phyloP scores from a whole-genome alignment of 768 basidiomycete genomes.

The Boletus patriciae region DNA sequence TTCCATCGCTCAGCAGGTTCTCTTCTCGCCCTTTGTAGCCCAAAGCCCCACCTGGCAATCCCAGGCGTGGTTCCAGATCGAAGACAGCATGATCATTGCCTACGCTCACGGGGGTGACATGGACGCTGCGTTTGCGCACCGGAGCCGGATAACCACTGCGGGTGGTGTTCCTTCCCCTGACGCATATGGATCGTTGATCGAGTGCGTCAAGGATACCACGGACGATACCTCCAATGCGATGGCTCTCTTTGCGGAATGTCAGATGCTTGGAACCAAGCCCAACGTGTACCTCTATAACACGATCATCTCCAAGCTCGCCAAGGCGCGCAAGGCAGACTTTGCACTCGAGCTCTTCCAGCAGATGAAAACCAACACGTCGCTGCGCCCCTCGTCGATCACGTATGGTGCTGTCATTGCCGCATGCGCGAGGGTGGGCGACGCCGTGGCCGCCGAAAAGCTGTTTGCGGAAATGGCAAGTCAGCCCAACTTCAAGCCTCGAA shows the following conservation, averaged over 20 bases:
- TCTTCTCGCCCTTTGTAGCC: conserved; percentile 44
- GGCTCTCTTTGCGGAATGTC: conserved; percentile 78
- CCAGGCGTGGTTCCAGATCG: conserved; percentile 70
- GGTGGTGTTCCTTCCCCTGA: conserved; percentile 82
- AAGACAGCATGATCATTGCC: conserved; percentile 88
- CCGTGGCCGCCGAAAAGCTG: conserved; percentile 71
- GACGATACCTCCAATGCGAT: conserved; percentile 91
- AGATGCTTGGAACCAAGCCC: conserved; percentile 63
- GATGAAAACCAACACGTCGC: conserved; percentile 63
- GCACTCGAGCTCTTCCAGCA: conserved; percentile 85
- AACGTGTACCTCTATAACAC: conserved; percentile 95
- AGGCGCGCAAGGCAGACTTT: conserved; percentile 89
- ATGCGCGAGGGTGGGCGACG: conserved; percentile 91
- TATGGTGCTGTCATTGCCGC: conserved; percentile 94
- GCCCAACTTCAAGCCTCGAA: conserved; percentile 77
- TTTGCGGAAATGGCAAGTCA: conserved; percentile 82
- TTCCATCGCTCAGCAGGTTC: conserved; percentile 58
- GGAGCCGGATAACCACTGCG: conserved; percentile 71
- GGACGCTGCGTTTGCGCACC: conserved; percentile 78
- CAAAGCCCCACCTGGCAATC: conserved; percentile 48
- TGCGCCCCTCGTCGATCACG: conserved; percentile 80
- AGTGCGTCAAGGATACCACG: conserved; percentile 87
- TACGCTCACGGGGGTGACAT: conserved; percentile 79
- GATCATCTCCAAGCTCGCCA: conserved; percentile 92
- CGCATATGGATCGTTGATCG: conserved; percentile 89